Conservation (phyloP, 1,284 basidiomycete genomes). For the Ustilago lituana region DNA sequence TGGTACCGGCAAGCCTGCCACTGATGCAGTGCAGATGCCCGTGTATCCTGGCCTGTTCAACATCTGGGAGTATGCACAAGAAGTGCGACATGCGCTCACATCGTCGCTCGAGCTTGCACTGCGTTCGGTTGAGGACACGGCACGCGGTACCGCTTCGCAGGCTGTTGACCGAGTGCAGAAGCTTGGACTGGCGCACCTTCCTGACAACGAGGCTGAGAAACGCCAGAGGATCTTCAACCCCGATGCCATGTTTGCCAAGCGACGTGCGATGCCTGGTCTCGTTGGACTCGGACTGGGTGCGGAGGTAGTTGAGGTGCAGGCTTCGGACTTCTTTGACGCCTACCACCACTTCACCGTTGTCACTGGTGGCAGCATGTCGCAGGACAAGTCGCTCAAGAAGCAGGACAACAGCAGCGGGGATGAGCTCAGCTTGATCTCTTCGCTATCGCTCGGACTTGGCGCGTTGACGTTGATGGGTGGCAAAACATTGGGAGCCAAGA, state of each 20-base stretch:
- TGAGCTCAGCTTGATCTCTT: constrained; percentile 45
- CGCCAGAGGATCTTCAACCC: constrained; percentile 83
- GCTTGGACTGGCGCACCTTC: constrained; percentile 82
- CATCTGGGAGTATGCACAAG: constrained; percentile 87
- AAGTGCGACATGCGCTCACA: constrained; percentile 82
- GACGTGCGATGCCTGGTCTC: constrained; percentile 69
- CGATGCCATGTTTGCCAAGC: constrained; percentile 87
- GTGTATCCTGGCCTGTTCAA: constrained; percentile 86
- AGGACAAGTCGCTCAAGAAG: constrained; percentile 46
- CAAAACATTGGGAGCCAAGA: constrained; percentile 75
- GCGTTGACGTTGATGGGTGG: constrained; percentile 87
- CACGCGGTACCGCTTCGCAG: constrained; percentile 76
- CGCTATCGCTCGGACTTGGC: constrained; percentile 70
- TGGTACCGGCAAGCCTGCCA: constrained; percentile 75
- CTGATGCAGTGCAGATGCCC: constrained; percentile 70
- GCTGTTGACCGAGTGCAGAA: constrained; percentile 77
- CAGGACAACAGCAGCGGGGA: constrained; percentile 71
- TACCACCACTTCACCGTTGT: constrained; percentile 72
- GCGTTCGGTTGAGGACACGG: constrained; percentile 82
- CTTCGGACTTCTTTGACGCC: constrained; percentile 86
- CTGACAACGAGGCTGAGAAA: constrained; percentile 68
- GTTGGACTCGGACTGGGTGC: constrained; percentile 58
- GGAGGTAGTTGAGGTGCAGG: constrained; percentile 66
- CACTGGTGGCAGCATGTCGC: constrained; percentile 56
- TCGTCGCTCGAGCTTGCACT: constrained; percentile 84